phyloP scores from a whole-genome alignment of 2,329 filamentous ascomycete genomes.

The Beauveria medogensis region DNA sequence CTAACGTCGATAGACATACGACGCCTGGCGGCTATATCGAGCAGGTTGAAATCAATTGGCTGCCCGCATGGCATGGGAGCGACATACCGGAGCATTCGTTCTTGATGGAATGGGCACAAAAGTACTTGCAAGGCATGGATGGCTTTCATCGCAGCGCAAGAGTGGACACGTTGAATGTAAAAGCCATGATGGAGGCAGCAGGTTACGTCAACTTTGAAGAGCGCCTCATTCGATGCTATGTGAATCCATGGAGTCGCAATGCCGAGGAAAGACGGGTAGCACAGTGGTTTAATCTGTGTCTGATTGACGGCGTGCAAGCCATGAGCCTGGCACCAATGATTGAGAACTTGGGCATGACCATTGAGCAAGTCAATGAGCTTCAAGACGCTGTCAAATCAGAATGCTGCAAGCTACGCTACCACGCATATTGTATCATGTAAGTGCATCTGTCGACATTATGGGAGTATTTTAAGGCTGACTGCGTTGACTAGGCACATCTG shows the following conservation, averaged over 20 bases:
- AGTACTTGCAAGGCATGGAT: constrained; percentile 60
- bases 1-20: constrained; percentile 52
- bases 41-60: constrained; percentile 82
- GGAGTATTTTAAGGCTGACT: background rate
- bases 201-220: constrained; percentile 79
- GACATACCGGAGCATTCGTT: constrained; percentile 49
- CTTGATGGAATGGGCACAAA: constrained; percentile 61
- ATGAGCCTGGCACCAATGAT: constrained; percentile 68
- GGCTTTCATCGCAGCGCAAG: constrained; percentile 58
- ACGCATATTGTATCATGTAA: constrained; percentile 71
- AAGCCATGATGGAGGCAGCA: constrained; percentile 52
- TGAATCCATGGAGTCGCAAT: constrained; percentile 65
- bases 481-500: constrained; percentile 23
- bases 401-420: constrained; percentile 58
- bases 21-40: constrained; percentile 74
- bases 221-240: constrained; percentile 58
- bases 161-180: constrained; percentile 41
- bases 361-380: constrained; percentile 56
- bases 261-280: constrained; percentile 59
- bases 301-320: constrained; percentile 65
- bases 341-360: constrained; percentile 32
- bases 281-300: constrained; percentile 74
- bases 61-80: constrained; percentile 62
- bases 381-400: constrained; percentile 57
- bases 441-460: constrained; percentile 26